Evolutionary conservation across 2,329 filamentous ascomycete genomes (phyloP).

Genomic region (Trichoderma sp.): DNA sequence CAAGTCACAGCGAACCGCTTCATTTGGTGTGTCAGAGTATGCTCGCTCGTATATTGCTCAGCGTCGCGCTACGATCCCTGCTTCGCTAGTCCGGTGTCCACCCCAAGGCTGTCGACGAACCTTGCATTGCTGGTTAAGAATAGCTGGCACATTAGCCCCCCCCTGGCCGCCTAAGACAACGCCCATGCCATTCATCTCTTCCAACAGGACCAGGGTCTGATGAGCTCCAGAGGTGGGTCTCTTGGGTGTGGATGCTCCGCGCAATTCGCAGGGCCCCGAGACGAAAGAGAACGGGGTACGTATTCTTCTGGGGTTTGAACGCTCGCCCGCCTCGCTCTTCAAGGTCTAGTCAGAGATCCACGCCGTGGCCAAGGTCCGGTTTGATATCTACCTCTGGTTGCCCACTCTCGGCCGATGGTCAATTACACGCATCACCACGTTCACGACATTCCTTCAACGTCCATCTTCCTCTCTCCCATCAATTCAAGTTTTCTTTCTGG

Average conservation of each 20-base stretch:
- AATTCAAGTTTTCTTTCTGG: constrained; percentile 16
- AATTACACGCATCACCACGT: constrained; percentile 28
- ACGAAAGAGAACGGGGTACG: constrained; percentile 22
- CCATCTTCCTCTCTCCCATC: constrained; percentile 23
- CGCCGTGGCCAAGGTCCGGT: constrained; percentile 15
- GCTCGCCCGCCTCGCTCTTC: constrained; percentile 20
- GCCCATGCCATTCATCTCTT: constrained; percentile 36
- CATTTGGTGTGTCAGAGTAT: constrained; percentile 51
- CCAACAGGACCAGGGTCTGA: constrained; percentile 30
- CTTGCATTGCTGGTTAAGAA: constrained; percentile 41
- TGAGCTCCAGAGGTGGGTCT: constrained; percentile 30
- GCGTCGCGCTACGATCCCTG: constrained; percentile 40
- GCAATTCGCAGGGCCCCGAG: constrained; percentile 34
- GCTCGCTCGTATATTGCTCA: constrained; percentile 51
- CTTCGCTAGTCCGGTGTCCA: constrained; percentile 29
- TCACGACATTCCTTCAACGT: constrained; percentile 40
- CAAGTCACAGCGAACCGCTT: constrained; percentile 36
- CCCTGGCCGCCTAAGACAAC: constrained; percentile 34
- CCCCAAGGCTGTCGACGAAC: constrained; percentile 34
- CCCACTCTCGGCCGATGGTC: constrained; percentile 24
- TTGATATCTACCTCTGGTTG: constrained; percentile 29
- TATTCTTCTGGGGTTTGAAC: constrained; percentile 14
- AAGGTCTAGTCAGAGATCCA: constrained; percentile 11
- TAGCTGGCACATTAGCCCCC: constrained; percentile 40
- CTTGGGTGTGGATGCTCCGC: constrained; percentile 36